Evolutionary conservation across 805 yeast species (phyloP), one percentile per base, ranked within the genome.

Genomic region (Pichia heedii): DNA sequence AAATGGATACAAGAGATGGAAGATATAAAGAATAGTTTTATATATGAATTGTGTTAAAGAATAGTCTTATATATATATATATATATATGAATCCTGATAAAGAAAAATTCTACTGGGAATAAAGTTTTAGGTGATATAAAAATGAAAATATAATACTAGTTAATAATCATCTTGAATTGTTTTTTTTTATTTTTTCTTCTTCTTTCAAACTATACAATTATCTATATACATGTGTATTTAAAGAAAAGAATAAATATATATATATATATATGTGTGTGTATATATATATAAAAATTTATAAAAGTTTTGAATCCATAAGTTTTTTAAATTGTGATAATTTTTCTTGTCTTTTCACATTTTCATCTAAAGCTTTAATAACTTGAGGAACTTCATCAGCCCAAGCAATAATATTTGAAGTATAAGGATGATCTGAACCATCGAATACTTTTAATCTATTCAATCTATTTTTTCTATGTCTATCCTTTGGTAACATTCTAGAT

Each of bases 401-500:
- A 2, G 96, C 96, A 24, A 84, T 69, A 45, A 90, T 70, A 58
- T 93, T 93, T 51, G 79, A 74, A 50, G 77, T 77, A 62, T 86
- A 93, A 21, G 96, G 97, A 60, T 85, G 84, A 45, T 84, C 84
- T 45, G 86, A 77, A 24, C 90, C 96, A 54, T 94, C 97, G 61
- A 75, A 84, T 0, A 86, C 78, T 65, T 86, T 88, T 48, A 93
- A 71, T 59, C 99, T 77, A 22, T 78, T 90, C 56, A 93, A 63
- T 61, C 98, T 79, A 13, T 70, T 66, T 55, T 81, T 75, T 62
- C 97, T 77, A 50, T 82, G 74, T 55, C 80, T 79, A 63, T 93
- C 90, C 67, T 86, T 89, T 36, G 98, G 98, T 44, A 93, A 71
- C 99, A 93, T 93, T 44, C 94, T 95, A 50, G 86, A 81, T 6